Percentiles rank a stretch among this genome's conserved stretches.
Conservation (phyloP, 345 rosid species). For the Murraya paniculata region DNA sequence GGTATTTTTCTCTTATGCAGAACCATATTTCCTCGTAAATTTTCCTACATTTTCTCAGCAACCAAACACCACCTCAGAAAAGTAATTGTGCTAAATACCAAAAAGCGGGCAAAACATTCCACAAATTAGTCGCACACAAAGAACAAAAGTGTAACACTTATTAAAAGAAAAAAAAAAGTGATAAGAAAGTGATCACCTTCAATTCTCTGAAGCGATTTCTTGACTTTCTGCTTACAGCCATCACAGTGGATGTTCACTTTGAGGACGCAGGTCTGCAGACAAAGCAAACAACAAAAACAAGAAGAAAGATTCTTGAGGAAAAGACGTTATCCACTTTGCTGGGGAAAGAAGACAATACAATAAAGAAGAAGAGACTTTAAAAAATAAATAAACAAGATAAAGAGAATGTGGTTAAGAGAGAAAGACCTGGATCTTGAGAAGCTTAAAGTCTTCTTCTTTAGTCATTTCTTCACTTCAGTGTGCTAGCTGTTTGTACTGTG, state of each 20-base stretch:
- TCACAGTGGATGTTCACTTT: conserved; percentile 83
- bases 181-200: conserved; percentile 49
- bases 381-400: neutral
- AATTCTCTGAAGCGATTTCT: conserved; percentile 78
- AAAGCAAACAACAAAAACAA: conserved; percentile 8
- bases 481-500: conserved; percentile 9
- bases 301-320: conserved; percentile 9
- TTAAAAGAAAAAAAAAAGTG: neutral
- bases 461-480: conserved; percentile 45
- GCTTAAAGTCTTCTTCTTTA: conserved; percentile 86
- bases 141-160: neutral
- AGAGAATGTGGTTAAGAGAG: conserved; percentile 20
- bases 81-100: neutral
- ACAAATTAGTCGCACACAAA: neutral
- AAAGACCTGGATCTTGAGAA: conserved; percentile 81
- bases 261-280: conserved; percentile 59
- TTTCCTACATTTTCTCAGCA: conserved; percentile 8
- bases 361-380: neutral
- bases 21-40: neutral
- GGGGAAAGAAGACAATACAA: neutral
- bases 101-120: neutral
- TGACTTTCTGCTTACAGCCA: conserved; percentile 84
- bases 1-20: neutral
- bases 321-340: conserved; percentile 18
- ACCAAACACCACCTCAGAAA: conserved; percentile 4